Evolutionary conservation across 2,329 filamentous ascomycete species (phyloP), one percentile per base, ranked within the genome.

Genomic region (Pseudogymnoascus sp.): DNA sequence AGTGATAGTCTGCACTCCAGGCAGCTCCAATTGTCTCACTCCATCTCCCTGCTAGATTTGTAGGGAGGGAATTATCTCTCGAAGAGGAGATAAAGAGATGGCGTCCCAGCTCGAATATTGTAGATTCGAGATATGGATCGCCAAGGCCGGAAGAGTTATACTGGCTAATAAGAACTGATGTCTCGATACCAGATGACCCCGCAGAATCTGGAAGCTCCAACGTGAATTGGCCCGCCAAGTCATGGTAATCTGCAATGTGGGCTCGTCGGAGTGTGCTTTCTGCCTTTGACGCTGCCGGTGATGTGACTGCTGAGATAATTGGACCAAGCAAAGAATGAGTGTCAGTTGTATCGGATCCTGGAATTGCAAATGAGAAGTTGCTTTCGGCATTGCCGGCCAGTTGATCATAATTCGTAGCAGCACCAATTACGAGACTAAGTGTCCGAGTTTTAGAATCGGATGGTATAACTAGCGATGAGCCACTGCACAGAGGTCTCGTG

Each of bases 1-100:
- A 75, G 61, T 84, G 82, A 62, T 84, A 86, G 66, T 86, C 82
- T 2, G 75, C 78, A 11, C 78, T 76, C 83, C 83, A 84, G 0
- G 78, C 76, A 3, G 77, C 73, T 0, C 67, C 66, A 2, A 80
- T 69, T 0, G 75, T 70, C 49, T 81, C 77, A 4, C 77, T 79
- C 84, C 83, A 86, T 16, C 77, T 75, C 0, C 83, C 83, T 68
- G 83, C 81, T 0, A 87, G 75, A 62, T 85, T 86, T 0, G 83
- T 75, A 0, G 83, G 83, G 0, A 86, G 74, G 0, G 77, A 78
- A 37, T 78, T 79, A 0, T 74, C 70, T 2, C 83, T 76, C 2
- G 80, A 83, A 0, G 81, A 82, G 0, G 79, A 78, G 59, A 86
- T 82, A 62, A 86, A 76, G 0, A 86, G 74, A 61, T 85, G 79